Base-by-base conservation (phyloP, 1,284 basidiomycete genomes). In the Lentinula novae-zelandiae region DNA sequence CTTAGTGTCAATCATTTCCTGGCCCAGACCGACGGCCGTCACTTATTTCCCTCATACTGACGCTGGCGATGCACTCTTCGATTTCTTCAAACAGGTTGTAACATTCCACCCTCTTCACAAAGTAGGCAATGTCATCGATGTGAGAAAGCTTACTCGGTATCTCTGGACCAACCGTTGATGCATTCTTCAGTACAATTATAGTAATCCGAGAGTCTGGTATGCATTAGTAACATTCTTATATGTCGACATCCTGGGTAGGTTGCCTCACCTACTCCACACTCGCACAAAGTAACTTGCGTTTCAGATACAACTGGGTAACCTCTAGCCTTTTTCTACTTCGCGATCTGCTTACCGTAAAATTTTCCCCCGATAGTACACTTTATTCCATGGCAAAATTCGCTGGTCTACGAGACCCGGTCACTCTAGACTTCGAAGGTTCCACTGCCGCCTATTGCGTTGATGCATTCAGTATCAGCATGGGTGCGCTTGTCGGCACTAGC, bases 351-450 rank as follows among this genome's bases (percentile, higher is more conserved):
- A 9, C 8, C 22, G 17, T n/a, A 9, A 27, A 55, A n/a, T 17
- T n/a, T 36, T 36, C 8, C 38, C 61, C 52, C 55, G 85, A 80
- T 53, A 90, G 92, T 69, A 95, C 93, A 1, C 76, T 95, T 10
- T 94, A 94, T 73, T 89, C 93, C 49, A 95, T 96, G 93, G 90
- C 93, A 56, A 92, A 91, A 70, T 94, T 95, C 66, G 92, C 93
- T n/a, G 91, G 91, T 22, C 82, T 96, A 10, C 90, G 92, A 60
- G 89, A 95, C 71, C 89, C 88, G 1, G 82, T 90, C 13, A 94
- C 93, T 15, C 78, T 92, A 63, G 93, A 96, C 74, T 96, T 96
- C 69, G 93, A 96, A 75, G 85, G 87, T 64, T 91, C 88, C 22
- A 93, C 90, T 5, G 79, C 92, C 59, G 93, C 93, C 5, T 95